Evolutionary conservation across 805 yeast species (phyloP).

Genomic region (Schwanniomyces occidentalis): DNA sequence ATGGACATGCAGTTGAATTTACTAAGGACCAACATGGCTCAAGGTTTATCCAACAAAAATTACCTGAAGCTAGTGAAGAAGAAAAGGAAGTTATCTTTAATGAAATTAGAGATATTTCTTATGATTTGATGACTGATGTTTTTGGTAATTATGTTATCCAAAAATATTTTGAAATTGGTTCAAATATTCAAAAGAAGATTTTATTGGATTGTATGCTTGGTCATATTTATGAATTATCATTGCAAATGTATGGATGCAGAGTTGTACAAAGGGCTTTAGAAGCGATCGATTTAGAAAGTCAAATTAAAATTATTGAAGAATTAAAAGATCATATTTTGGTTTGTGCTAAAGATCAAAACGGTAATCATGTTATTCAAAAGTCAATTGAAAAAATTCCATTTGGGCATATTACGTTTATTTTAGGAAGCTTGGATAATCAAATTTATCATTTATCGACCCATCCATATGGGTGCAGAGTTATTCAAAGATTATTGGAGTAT

Average conservation of each 20-base stretch:
- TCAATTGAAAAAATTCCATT: slow-evolving; percentile 86
- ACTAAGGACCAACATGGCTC: slow-evolving; percentile 97
- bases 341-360: slow-evolving; percentile 85
- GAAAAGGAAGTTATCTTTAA: slow-evolving; percentile 77
- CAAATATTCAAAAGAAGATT: slow-evolving; percentile 63
- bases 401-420: slow-evolving; percentile 64
- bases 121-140: slow-evolving; percentile 89
- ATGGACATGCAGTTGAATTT: slow-evolving; percentile 87
- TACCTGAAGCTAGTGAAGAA: slow-evolving; percentile 65
- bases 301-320: slow-evolving; percentile 68
- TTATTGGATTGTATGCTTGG: slow-evolving; percentile 73
- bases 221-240: slow-evolving; percentile 68
- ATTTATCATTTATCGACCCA: slow-evolving; percentile 89
- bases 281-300: slow-evolving; percentile 62
- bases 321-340: slow-evolving; percentile 62
- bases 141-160: slow-evolving; percentile 98
- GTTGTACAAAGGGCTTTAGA: slow-evolving; percentile 95
- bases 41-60: slow-evolving; percentile 88
- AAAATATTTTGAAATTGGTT: slow-evolving; percentile 85
- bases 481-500: slow-evolving; percentile 86
- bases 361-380: slow-evolving; percentile 96
- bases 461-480: slow-evolving; percentile 97
- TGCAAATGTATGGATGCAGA: slow-evolving; percentile 98
- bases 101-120: slow-evolving; percentile 73
- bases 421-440: slow-evolving; percentile 65